Base-by-base conservation (phyloP, 495 filamentous ascomycete species). In the Annulohypoxylon stygium region DNA sequence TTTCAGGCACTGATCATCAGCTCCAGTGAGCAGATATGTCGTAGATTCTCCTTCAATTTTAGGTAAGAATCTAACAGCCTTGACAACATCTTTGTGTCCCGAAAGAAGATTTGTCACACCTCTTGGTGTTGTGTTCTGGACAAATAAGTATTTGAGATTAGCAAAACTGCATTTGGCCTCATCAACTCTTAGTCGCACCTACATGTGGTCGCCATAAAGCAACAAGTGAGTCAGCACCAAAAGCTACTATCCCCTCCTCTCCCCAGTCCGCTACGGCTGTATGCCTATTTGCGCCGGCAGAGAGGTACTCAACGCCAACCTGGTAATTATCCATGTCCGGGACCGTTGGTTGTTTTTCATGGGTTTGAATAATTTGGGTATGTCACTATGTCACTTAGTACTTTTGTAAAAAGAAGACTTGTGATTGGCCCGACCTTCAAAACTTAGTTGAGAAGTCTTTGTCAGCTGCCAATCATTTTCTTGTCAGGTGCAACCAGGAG, bases 261-360 rank as follows among this genome's bases (percentile, higher is more conserved):
- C 94, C 88, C 96, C 96, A 99, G 81, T 98, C 96, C 12, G 96
- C 94, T 11, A 93, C 93, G 14, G 90, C 90, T 26, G 96, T 91
- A 71, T 98, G 93, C 68, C 95, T 86, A 82, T 98, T 98, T 41
- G 93, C 95, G 63, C 96, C 96, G 64, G 90, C 90, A 33, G 94
- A 92, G 34, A 97, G 89, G 74, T 93, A 97, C 12, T 89, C 85
- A 61, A 76, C 60, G 36, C 58, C 67, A 39, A 75, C 41, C 36
- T 48, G 67, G 47, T 65, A 65, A 48, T 61, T 65, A 33, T 70
- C 67, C 72, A 75, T 75, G 41, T 71, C 51, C 20, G 48, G 47
- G n/a, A 10, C 30, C 11, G 34, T 45, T 45, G 14, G 36, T 57
- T 55, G 30, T 59, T 57, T 55, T 26, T 55, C n/a, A 16, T 68